Base-by-base conservation (phyloP, 345 rosid genomes). In the Rhodomyrtus tomentosa region DNA sequence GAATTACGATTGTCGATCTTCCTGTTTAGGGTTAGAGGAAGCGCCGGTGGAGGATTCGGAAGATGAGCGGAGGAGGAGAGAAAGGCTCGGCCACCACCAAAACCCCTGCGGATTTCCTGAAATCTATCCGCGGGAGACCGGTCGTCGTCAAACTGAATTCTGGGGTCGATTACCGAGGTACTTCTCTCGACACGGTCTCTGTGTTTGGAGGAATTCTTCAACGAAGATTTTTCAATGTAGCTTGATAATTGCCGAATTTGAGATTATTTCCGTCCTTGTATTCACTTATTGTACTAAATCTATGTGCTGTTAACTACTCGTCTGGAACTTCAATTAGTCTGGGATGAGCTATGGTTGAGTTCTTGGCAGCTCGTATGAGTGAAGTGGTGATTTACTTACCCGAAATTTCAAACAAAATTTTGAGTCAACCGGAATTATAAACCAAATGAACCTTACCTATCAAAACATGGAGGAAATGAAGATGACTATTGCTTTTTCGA, bases 101-200 rank as follows among this genome's bases (percentile, higher is more conserved):
- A 76, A 91, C 91, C 29, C 99, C 99, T 0, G 93, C 96, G 7
- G 98, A 95, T 89, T 97, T 95, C 87, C 95, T 97, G 87, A 97
- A 97, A 83, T 97, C 99, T 0, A 95, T 95, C 45, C 98, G 99
- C 5, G 99, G 99, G 27, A 91, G 95, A 48, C 98, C 98, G 0
- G 98, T 97, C 83, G 99, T 97, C 18, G 98, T 97, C 5, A 97
- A 97, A 85, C 91, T 97, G 36, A 95, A 96, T 85, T 96, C 98
- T 74, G 98, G 99, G 81, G 98, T 94, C 53, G 98, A 95, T 88
- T 96, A 96, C 85, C 87, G 98, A 90, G 99, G 98, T 93, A 0
- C 29, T 84, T 86, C 82, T 15, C 81, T 59, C 80, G 10, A 62
- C n/a, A 74, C 22, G 27, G 10, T 51, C 56, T 25, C 53, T 32